A percentile compares a stretch with the other conserved stretches of the same genome.
Conservation (phyloP, 768 basidiomycete species). For the Exsudoporus frostii region DNA sequence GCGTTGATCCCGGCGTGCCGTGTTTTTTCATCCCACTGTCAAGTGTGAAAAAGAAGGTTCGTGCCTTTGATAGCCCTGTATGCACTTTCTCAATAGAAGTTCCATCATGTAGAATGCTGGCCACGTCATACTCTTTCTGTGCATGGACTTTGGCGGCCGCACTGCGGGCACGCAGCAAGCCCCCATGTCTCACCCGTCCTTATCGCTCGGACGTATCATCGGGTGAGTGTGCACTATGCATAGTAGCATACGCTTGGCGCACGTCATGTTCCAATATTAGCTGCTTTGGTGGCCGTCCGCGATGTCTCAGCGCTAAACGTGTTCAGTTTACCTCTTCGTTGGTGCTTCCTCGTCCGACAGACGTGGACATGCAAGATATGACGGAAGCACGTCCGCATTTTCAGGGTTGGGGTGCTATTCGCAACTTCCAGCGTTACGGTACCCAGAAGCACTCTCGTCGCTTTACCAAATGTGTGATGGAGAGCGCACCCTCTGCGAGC, state of each 20-base stretch:
- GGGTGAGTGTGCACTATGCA: neutral
- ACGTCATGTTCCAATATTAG: slow-evolving; percentile 10
- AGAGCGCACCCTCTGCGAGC: neutral
- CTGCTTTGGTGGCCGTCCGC: slow-evolving; percentile 1
- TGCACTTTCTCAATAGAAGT: slow-evolving; percentile 19
- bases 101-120: slow-evolving; percentile 16
- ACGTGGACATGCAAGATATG: neutral
- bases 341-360: neutral
- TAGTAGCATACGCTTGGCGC: neutral
- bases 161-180: slow-evolving; percentile 23
- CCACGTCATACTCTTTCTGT: slow-evolving; percentile 18
- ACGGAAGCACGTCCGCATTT: neutral
- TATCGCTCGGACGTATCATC: neutral
- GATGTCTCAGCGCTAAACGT: slow-evolving; percentile 8
- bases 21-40: slow-evolving; percentile 17
- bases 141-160: slow-evolving; percentile 16
- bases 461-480: neutral
- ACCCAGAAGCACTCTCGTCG: neutral
- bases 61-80: slow-evolving; percentile 23
- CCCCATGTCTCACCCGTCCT: neutral
- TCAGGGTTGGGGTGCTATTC: slow-evolving; percentile 2
- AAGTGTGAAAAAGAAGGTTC: slow-evolving; percentile 22
- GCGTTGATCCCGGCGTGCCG: slow-evolving; percentile 26
- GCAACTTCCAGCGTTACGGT: neutral
- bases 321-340: slow-evolving; percentile 3